These are phyloP conservation scores for Litchi chinensis DNA, from an alignment of 345 rosid genomes.

Conservation along the genomic window DNA sequence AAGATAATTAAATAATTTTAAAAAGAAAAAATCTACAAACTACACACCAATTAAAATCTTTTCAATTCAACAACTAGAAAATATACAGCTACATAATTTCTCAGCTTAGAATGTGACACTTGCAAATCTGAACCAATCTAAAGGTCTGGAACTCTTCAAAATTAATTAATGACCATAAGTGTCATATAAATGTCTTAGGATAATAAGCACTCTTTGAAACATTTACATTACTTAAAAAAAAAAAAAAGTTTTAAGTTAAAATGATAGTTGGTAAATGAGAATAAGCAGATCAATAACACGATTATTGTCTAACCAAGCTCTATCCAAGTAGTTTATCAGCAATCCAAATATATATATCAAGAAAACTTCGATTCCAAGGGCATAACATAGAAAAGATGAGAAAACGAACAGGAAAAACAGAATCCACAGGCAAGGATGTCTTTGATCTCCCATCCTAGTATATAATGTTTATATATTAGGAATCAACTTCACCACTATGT, in stretches of 20 bases:
- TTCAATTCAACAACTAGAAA: neutral
- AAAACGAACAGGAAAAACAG: no score
- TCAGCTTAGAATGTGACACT: neutral
- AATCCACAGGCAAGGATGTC: neutral
- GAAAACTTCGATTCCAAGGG: no score
- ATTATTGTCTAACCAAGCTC: neutral
- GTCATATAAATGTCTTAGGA: neutral
- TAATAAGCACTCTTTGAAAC: neutral
- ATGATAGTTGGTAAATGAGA: neutral
- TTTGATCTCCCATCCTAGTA: neutral
- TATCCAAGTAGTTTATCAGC: neutral
- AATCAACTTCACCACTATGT: neutral
- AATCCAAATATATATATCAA: neutral
- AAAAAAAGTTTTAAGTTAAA: neutral
- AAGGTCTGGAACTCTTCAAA: neutral
- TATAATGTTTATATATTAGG: neutral
- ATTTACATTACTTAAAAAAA: neutral
- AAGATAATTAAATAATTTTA: no score
- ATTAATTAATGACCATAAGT: neutral
- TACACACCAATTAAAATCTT: neutral
- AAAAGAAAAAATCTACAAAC: neutral
- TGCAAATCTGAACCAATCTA: neutral
- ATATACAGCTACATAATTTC: neutral
- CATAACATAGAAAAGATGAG: neutral
- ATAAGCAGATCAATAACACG: neutral